Evolutionary conservation across 176 grass and related monocot genomes (phyloP), one percentile per base, ranked within the genome.

Genomic region (Urochloa ruziziensis): DNA sequence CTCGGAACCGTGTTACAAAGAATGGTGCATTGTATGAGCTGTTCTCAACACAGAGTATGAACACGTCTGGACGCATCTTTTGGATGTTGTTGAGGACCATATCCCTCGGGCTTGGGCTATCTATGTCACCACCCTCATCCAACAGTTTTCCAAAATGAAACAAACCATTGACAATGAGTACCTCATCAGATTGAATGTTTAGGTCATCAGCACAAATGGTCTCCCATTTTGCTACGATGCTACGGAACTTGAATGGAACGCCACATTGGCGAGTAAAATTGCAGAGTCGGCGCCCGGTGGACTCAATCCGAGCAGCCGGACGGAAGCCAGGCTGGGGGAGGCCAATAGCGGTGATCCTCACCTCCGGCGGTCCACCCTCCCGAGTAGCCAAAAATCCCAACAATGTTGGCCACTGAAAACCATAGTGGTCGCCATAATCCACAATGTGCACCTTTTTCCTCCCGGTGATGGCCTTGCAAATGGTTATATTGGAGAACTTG

Each of bases 281-380:
- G 29, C 42, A 42, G 3, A 91, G 80, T 2, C 89, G 75, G 2
- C 81, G 81, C 1, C 89, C 81, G 10, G 81, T 81, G 34, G 87
- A 75, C 42, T 87, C 70, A 2, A 84, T 49, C 21, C 53, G 85
- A 29, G 34, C 66, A 13, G 81, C 57, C 16, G 89, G 89, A n/a
- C 85, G 81, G 62, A 91, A 91, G 7, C 81, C 89, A 0, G 60
- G 75, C 46, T 76, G 49, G 1, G 89, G 89, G 4, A 81, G 29
- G 12, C 84, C 81, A n/a, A 91, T 76, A 4, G 70, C 46, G 16
- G 85, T 91, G 32, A 91, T 71, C 69, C 76, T 86, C 62, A 91
- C 74, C 35, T 84, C 72, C 4, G 89, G 89, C 2, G 89, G 76
- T 3, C 85, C 85, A 0, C 70, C 81, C 4, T 86, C 80, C 25